phyloP scores from a whole-genome alignment of 192 early-diverging fungal genomes.

The Coemansia sp. region DNA sequence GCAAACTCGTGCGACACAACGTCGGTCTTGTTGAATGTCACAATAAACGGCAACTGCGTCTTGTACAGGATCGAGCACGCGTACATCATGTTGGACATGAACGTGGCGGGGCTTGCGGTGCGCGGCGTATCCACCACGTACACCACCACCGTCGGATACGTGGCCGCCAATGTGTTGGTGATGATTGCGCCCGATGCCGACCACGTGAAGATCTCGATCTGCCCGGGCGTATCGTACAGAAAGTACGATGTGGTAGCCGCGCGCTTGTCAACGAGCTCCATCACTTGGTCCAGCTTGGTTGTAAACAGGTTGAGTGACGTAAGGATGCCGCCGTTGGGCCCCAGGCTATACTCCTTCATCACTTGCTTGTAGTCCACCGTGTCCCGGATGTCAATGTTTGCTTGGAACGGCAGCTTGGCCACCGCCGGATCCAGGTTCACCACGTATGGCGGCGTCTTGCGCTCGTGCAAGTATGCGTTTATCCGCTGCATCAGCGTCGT shows the following conservation, averaged over 20 bases:
- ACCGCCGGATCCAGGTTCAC: constrained; percentile 97
- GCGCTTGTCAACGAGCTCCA: constrained; percentile 83
- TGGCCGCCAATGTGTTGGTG: constrained; percentile 88
- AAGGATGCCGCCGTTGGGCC: constrained; percentile 96
- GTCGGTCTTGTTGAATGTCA: constrained; percentile 97
- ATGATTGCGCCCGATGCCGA: constrained; percentile 95
- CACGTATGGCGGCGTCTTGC: constrained; percentile 80
- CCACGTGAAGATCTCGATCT: constrained; percentile 99
- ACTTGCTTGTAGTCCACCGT: constrained; percentile 99
- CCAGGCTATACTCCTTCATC: constrained; percentile 97
- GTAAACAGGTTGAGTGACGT: constrained; percentile 96
- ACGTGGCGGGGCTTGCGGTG: constrained; percentile 87
- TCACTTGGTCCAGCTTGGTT: constrained; percentile 98
- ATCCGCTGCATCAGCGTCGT: constrained; percentile 96
- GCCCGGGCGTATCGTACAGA: constrained; percentile 91
- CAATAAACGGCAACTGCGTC: constrained; percentile 92
- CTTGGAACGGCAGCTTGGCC: constrained; percentile 79
- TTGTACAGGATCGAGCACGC: constrained; percentile 97
- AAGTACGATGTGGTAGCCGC: constrained; percentile 67
- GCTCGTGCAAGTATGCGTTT: constrained; percentile 83
- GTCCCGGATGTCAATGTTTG: constrained; percentile 97
- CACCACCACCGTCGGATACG: constrained; percentile 87
- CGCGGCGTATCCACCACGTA: constrained; percentile 98
- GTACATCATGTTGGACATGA: constrained; percentile 99
- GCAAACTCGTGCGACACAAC: constrained; percentile 90